Evolutionary conservation across 441 rosid genomes (phyloP), one percentile per base, ranked within the genome.

Genomic region (Bruguiera hainesii): DNA sequence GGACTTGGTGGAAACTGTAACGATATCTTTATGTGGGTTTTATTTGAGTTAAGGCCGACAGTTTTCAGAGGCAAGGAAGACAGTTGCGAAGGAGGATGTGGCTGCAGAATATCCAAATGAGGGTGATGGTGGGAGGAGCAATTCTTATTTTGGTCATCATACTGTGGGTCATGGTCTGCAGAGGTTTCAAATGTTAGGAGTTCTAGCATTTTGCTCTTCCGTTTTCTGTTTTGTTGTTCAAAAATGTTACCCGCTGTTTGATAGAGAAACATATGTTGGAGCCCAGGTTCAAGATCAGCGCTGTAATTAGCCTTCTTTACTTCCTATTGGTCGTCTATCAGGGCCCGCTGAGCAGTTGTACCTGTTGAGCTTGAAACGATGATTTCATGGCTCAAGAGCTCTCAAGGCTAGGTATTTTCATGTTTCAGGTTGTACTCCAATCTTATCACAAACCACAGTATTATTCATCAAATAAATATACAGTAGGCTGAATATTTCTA

Each of bases 41-140:
- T 56, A 29, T 61, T 35, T 55, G 35, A 35, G 51, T 56, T 56
- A 62, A 89, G 96, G 99, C 97, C 2, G 99, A 91, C 79, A 85
- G 96, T 81, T 95, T 95, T 78, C 98, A 95, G 78, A 86, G 97
- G 83, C 98, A 91, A 81, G 97, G 98, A 35, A 86, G 97, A 77
- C 91, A 87, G 71, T 76, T 95, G 60, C 85, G 98, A 25, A 81
- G 99, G 71, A 91, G 84, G 80, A 95, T 95, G 98, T 95, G 97
- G 99, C 75, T 90, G 70, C 99, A 91, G 81, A 88, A 75, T 79
- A 86, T 91, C 42, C 93, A 86, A 68, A 75, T 88, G 93, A 88
- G 90, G 83, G 76, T 95, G 74, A 83, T 91, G 85, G 83, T 91
- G 28, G 96, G 82, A 35, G 98, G 96, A 68, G 88, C 63, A n/a